phyloP scores from a whole-genome alignment of 2,329 filamentous ascomycete species.

The Paecilomyces sp. region DNA sequence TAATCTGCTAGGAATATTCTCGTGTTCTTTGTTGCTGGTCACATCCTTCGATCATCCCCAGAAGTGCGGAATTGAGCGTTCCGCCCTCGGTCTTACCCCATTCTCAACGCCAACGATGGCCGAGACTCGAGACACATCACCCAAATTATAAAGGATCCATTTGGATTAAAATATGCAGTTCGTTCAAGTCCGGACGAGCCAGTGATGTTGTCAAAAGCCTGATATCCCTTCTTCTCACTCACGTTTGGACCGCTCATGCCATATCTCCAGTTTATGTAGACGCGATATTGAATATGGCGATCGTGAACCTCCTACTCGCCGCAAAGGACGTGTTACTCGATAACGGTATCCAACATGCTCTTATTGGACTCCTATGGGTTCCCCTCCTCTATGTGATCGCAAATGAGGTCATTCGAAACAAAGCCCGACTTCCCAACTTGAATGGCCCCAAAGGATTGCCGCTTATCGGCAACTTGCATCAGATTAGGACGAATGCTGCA shows the following conservation, averaged over 20 bases:
- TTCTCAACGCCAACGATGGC: neutral
- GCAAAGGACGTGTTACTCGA: neutral
- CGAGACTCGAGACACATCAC: neutral
- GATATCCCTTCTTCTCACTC: neutral
- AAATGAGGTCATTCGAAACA: conserved; percentile 43
- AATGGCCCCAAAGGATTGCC: conserved; percentile 46
- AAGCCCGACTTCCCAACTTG: conserved; percentile 40
- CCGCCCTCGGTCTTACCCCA: neutral
- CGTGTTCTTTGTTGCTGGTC: neutral
- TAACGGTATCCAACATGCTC: neutral
- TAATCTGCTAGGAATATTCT: neutral
- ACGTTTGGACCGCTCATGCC: neutral
- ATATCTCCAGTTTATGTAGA: neutral
- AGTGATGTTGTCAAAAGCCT: neutral
- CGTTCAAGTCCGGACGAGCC: neutral
- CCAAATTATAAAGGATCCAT: neutral
- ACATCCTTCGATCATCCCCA: neutral
- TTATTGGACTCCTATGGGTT: conserved; percentile 11
- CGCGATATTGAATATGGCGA: neutral
- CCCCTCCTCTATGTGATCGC: conserved; percentile 41
- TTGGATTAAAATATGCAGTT: neutral
- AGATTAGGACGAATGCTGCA: conserved; percentile 49
- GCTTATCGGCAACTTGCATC: conserved; percentile 49
- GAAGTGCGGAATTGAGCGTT: neutral
- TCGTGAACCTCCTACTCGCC: neutral